Percentiles rank a stretch among this genome's conserved stretches.
These are phyloP conservation scores for Prototheca wickerhamii DNA, from an alignment of 163 green algal genomes.

Conservation along the genomic window DNA sequence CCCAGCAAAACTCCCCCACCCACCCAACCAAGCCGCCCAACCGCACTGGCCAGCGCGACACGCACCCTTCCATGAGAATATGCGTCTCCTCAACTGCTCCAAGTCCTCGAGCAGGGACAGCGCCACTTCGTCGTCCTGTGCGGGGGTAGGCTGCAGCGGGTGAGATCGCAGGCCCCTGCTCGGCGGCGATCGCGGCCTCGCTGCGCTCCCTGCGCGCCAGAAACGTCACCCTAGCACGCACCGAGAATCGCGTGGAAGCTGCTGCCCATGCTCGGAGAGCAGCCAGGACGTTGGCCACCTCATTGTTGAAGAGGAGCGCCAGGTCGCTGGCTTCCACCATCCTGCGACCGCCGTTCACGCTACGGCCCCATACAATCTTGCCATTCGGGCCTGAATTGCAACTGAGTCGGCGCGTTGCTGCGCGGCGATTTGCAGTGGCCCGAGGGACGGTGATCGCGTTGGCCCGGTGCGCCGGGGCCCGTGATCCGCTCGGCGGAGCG, in stretches of 20 bases:
- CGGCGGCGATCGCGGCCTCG: neutral
- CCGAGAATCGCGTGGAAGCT: neutral
- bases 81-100: conserved; percentile 40
- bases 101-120: conserved; percentile 64
- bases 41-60: too few relatives aligned
- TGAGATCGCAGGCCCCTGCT: neutral
- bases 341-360: neutral
- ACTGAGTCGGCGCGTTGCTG: too few relatives aligned
- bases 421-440: too few relatives aligned
- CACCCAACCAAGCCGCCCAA: too few relatives aligned
- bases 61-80: conserved; percentile 49
- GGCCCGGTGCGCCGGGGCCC: too few relatives aligned
- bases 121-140: conserved; percentile 51
- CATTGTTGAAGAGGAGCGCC: conserved; percentile 7
- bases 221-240: neutral
- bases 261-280: neutral
- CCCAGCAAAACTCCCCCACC: neutral
- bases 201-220: neutral
- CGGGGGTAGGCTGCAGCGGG: neutral
- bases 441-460: too few relatives aligned
- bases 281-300: conserved; percentile 13
- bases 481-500: too few relatives aligned
- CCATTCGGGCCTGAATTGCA: too few relatives aligned
- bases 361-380: too few relatives aligned
- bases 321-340: neutral